These are phyloP conservation scores for Bolboschoenoplectus hybrid DNA, from an alignment of 202 grass and related monocot species.

Conservation along the genomic window DNA sequence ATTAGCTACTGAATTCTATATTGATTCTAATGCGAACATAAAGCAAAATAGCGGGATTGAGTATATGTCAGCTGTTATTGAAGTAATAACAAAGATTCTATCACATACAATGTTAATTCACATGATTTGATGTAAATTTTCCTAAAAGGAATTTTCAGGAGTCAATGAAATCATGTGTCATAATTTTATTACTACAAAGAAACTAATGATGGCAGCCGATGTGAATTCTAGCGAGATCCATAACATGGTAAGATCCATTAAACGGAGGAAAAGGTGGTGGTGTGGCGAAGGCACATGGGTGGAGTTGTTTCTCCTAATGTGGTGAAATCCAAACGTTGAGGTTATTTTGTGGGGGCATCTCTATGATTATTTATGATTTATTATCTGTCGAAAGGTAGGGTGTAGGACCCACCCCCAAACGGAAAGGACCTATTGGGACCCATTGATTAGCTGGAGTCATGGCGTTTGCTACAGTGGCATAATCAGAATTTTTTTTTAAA, in stretches of 20 bases:
- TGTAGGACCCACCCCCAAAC: not conserved
- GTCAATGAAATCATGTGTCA: no score
- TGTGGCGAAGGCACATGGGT: not conserved
- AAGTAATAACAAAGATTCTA: no score
- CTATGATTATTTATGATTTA: slow-evolving; percentile 27
- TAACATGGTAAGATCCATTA: not conserved
- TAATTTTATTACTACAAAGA: not conserved
- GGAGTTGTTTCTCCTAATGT: slow-evolving; percentile 18
- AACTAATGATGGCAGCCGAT: not conserved
- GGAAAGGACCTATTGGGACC: not conserved
- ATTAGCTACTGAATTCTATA: no score
- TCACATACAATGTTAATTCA: no score
- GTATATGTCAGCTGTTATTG: no score
- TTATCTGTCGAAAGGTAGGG: slow-evolving; percentile 14
- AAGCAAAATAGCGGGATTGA: no score
- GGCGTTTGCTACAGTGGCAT: not conserved
- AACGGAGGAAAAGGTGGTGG: not conserved
- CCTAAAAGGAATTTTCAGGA: no score
- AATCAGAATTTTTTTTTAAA: no score
- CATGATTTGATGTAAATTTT: no score
- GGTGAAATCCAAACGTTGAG: not conserved
- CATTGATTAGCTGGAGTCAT: slow-evolving; percentile 19
- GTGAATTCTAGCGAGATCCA: not conserved
- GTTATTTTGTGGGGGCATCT: not conserved
- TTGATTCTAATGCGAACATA: no score